Base-by-base conservation (phyloP, 176 grass and related monocot genomes). In the Oryza meridionalis region DNA sequence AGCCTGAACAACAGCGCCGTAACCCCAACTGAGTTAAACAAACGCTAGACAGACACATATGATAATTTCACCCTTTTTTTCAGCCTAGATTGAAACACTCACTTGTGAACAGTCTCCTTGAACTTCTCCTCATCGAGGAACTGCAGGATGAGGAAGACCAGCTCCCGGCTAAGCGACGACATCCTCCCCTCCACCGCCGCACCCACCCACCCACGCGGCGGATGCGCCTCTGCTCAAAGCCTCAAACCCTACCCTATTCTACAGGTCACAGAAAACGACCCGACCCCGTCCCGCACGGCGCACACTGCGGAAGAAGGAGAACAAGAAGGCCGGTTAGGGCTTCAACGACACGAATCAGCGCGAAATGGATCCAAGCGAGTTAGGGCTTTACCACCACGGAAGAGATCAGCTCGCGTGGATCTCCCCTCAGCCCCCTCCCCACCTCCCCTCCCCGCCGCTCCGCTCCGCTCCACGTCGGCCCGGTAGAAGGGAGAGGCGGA, bases 71-170 rank as follows among this genome's bases (percentile, higher is more conserved):
- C 35, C 19, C 9, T 26, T 21, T 51, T 32, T 35, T 35, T 7
- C 29, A 31, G 0, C 24, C 65, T 69, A 9, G 84, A 31, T 69
- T 9, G 84, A 84, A 80, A 63, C 45, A 83, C 88, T 77, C 74
- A 97, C 95, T 91, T 92, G 88, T 97, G 94, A 7, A 94, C 85
- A 1, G 94, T 90, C 84, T 93, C 92, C 69, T 92, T 97, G 35
- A 97, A 97, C 75, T 97, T 94, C 25, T 97, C 92, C 85, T 97
- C 95, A 73, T 97, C 92, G 47, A 94, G 92, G 84, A 94, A 97
- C 83, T 97, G 95, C 86, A 97, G 85, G 73, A 97, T 91, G 75
- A 93, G 85, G 78, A 93, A 94, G 24, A 97, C 86, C 47, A 94
- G 81, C 81, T 97, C 95, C 72, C 88, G 78, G 67, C 92, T 97